These are phyloP conservation scores for Ammopiptanthus mongolicus DNA, from an alignment of 306 rosid genomes.

Conservation along the genomic window DNA sequence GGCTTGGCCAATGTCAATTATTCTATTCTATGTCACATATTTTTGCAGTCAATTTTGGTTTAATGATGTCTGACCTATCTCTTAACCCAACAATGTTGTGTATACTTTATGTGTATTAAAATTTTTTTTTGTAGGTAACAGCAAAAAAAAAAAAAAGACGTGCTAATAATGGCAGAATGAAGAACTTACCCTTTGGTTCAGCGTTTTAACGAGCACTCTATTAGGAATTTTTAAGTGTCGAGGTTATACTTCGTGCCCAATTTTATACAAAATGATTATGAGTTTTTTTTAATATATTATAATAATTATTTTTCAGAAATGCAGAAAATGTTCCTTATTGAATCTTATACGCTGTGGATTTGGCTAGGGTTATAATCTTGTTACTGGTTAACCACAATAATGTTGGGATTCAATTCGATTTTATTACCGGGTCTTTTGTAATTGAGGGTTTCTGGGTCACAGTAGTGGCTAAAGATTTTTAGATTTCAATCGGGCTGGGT, in stretches of 20 bases:
- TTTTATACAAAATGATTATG: conserved; percentile 15
- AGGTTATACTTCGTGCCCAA: conserved; percentile 31
- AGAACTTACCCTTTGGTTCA: conserved; percentile 17
- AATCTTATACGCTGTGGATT: conserved; percentile 15
- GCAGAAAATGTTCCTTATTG: conserved; percentile 33
- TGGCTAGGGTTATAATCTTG: conserved; percentile 36
- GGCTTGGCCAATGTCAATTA: conserved; percentile 32
- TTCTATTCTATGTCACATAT: conserved; percentile 43
- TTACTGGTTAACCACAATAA: conserved; percentile 9
- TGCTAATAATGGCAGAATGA: conserved; percentile 15
- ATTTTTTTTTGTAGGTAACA: neutral
- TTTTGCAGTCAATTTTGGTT: conserved; percentile 34
- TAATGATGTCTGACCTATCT: conserved; percentile 15
- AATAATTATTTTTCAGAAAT: neutral
- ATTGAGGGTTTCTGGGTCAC: conserved; percentile 32
- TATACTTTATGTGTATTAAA: conserved; percentile 7
- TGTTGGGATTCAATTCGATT: conserved; percentile 28
- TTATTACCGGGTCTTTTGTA: conserved; percentile 19
- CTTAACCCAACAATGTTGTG: conserved; percentile 10
- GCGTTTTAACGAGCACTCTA: neutral
- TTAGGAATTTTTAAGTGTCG: conserved; percentile 17
- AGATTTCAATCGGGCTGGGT: neutral
- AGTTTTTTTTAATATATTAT: neutral
- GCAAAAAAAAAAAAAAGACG: neutral
- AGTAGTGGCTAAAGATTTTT: neutral